Evolutionary conservation across 352 stramenopile genomes (phyloP), one percentile per base, ranked within the genome.

Genomic region (Phytophthora agathidicida): DNA sequence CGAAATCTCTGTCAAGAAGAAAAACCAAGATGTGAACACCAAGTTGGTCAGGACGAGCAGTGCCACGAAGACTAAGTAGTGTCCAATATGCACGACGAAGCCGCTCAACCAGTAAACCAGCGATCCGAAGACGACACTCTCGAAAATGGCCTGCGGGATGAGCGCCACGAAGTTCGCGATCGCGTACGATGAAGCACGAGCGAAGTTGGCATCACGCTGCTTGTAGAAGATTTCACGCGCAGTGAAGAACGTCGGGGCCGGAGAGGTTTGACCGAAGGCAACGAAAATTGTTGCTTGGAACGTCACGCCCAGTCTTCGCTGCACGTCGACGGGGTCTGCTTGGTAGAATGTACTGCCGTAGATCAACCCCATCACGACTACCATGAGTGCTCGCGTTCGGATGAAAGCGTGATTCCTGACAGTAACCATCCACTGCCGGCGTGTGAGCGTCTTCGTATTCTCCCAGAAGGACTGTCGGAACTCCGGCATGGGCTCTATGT

Each of bases 61-160:
- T 6, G 59, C 7, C 14, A 76, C 16, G 63, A 66, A 80, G 17
- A 70, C 49, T 4, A 75, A 20, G 49, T 65, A 85, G 26, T 48
- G 44, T 13, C 33, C 31, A 6, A 22, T 43, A 11, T 69, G 30
- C 0, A 22, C 26, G 5, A 60, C 43, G 13, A 80, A 73, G 23
- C 85, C 87, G 36, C 85, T 68, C 65, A 94, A 71, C 68, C 75
- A 94, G 43, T 94, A 96, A 2, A 93, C 38, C 28, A 96, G 49
- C 6, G 73, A 80, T 8, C 83, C 83, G 68, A 94, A 96, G 19
- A 88, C 45, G 5, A 91, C 31, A 3, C 67, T 74, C 60, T 93
- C 83, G 23, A 71, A 43, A 32, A 83, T 54, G 14, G 48, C 73
- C 16, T 75, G 70, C 5, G 86, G 80, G 19, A 96, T 53, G 22